Evolutionary conservation across 1,284 basidiomycete species (phyloP), one percentile per base, ranked within the genome.

Genomic region (Sanghuangporus weigelae): DNA sequence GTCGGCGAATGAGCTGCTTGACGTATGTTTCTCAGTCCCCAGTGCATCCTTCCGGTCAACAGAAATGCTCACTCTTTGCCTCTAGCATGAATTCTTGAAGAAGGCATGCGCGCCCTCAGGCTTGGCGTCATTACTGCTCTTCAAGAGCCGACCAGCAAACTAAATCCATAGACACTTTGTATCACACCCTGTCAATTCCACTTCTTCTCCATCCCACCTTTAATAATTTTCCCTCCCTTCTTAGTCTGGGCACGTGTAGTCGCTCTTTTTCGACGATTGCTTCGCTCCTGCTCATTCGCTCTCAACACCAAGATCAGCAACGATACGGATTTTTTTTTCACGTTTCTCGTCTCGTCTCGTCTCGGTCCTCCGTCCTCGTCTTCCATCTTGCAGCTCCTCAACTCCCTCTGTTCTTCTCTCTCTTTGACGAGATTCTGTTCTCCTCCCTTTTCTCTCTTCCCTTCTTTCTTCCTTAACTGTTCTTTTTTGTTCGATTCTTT

Each of bases 1-100:
- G 54, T 97, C 92, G 5, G 95, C 96, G 35, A 89, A 88, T 62
- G 96, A 99, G 77, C 76, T 99, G 65, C 77, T 98, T 11, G 88
- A 92, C 78, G 95, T 96, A 67, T 65, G 90, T 78, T 48, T 23
- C 23, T 40, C 57, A 19, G 65, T 56, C 64, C 57, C 44, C 53
- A 39, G 19, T 31, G 11, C 6, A 26, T 42, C 57, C n/a, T 50
- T 55, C 48, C 55, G 63, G 36, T 38, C 31, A 7, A 21, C 53
- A 59, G 67, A 63, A 49, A 65, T 59, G 21, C 53, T 56, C 5
- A 61, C 26, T 19, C 39, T 56, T 57, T 16, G 36, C 26, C 56
- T 62, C 54, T 66, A 95, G 93, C 94, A 97, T 73, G 93, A 94
- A 16, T 97, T 97, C 78, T 75, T 97, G 76, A 84, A 84, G 77